Evolutionary conservation across 148 eudicot genomes (phyloP), one percentile per base, ranked within the genome.

Genomic region (Fagopyrum homotropicum): DNA sequence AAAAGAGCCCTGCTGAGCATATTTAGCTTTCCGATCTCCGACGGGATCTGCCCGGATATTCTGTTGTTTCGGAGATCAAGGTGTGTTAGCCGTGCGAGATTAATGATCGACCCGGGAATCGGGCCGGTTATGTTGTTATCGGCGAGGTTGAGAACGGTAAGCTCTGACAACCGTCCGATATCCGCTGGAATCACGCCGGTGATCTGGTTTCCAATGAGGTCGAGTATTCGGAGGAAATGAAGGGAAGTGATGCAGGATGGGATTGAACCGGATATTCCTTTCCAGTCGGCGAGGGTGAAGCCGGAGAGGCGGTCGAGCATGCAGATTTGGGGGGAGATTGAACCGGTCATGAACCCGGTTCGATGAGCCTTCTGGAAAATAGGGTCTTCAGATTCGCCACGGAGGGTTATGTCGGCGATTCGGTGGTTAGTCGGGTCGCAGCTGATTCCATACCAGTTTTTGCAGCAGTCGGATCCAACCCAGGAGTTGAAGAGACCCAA

Each of bases 341-440:
- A 74, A 43, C 98, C 97, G 70, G 89, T 87, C 97, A 94, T 94
- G 85, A 81, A 91, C 30, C 98, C 97, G 76, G 93, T 86, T 17
- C 86, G 85, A 61, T 81, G 86, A 17, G 91, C 88, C 59, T 80
- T 85, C 8, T 85, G 73, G 78, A 88, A 89, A 35, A 89, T 82
- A 0, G 92, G 92, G 72, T 91, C 95, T 45, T 94, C 97, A 0
- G 98, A 88, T 55, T 87, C 91, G 15, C 91, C 98, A 0, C 98
- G 91, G 9, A 94, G 90, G 83, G 77, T 91, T 64, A 94, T 88
- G 70, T 86, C 97, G 16, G 91, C 95, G 64, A 94, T 93, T 16
- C 87, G 91, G 51, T 40, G 73, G 5, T 72, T 79, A 0, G 46
- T 50, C n/a, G 89, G 85, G 83, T 91, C 97, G 78, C 98, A 94